These are phyloP conservation scores for Trichophaea hybrida DNA, from an alignment of 2,329 filamentous ascomycete species.

Conservation along the genomic window DNA sequence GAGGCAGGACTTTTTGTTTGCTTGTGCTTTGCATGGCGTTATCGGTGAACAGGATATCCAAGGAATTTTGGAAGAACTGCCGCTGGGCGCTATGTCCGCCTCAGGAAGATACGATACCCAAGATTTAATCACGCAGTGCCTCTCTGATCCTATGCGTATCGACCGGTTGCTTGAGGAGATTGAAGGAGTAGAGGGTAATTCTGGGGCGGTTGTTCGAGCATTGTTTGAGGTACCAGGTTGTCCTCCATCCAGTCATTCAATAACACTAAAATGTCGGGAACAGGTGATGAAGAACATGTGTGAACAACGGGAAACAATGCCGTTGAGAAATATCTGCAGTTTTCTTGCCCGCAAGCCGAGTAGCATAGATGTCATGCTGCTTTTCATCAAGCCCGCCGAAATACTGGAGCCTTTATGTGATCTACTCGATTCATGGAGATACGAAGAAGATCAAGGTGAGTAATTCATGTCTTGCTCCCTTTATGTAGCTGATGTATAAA, in stretches of 20 bases:
- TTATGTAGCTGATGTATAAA: conserved; percentile 7
- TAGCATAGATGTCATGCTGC: conserved; percentile 57
- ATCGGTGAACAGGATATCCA: conserved; percentile 66
- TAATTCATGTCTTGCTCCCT: not conserved
- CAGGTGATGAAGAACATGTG: conserved; percentile 48
- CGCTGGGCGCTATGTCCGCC: conserved; percentile 61
- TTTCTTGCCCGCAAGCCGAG: conserved; percentile 58
- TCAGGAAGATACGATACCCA: conserved; percentile 65
- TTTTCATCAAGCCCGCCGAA: conserved; percentile 57
- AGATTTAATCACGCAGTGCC: conserved; percentile 61
- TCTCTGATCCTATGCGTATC: conserved; percentile 58
- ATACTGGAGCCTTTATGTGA: conserved; percentile 60
- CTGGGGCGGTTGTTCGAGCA: conserved; percentile 26
- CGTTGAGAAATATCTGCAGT: conserved; percentile 59
- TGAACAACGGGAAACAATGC: conserved; percentile 60
- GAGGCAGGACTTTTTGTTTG: conserved; percentile 71
- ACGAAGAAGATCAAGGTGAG: conserved; percentile 59
- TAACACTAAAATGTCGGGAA: not conserved
- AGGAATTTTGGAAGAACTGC: conserved; percentile 66
- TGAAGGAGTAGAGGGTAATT: conserved; percentile 61
- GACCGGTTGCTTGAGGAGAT: conserved; percentile 49
- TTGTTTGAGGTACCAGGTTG: conserved; percentile 20
- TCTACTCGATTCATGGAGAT: conserved; percentile 62
- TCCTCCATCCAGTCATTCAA: not conserved
- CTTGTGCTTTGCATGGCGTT: conserved; percentile 78